Percentiles rank a stretch among this genome's conserved stretches.
These are phyloP conservation scores for Apiospora aurea DNA, from an alignment of 2,329 filamentous ascomycete genomes.

Conservation along the genomic window DNA sequence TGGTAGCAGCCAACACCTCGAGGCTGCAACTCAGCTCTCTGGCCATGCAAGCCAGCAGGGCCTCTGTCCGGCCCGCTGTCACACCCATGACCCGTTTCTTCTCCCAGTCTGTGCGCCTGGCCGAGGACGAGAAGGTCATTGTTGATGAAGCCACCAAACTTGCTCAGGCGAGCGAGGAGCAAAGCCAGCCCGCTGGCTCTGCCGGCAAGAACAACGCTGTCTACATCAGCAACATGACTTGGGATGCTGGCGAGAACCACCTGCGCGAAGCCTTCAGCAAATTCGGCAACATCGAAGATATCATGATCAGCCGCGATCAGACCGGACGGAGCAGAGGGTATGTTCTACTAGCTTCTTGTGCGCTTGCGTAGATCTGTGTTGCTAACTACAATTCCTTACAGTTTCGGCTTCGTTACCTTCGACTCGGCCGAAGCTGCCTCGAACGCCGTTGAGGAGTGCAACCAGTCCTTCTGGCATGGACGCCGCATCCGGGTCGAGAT, in stretches of 20 bases:
- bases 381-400: constrained; percentile 32
- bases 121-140: constrained; percentile 29
- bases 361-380: background rate
- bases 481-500: constrained; percentile 40
- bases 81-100: constrained; percentile 36
- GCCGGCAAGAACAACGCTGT: constrained; percentile 46
- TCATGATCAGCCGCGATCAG: constrained; percentile 37
- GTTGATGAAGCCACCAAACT: constrained; percentile 28
- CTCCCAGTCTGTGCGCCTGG: constrained; percentile 39
- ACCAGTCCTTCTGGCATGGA: constrained; percentile 45
- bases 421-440: constrained; percentile 28
- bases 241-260: constrained; percentile 68
- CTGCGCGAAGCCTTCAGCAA: constrained; percentile 65
- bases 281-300: constrained; percentile 38
- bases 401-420: constrained; percentile 42
- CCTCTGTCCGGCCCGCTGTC: constrained; percentile 32
- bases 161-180: constrained; percentile 16
- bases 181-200: constrained; percentile 15
- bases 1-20: constrained; percentile 35
- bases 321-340: constrained; percentile 44
- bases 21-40: constrained; percentile 40
- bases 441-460: constrained; percentile 35
- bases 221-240: constrained; percentile 75
- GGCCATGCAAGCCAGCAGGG: constrained; percentile 39
- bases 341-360: constrained; percentile 25